Evolutionary conservation across 495 filamentous ascomycete species (phyloP).

Genomic region (Lasiosphaeria miniovina): DNA sequence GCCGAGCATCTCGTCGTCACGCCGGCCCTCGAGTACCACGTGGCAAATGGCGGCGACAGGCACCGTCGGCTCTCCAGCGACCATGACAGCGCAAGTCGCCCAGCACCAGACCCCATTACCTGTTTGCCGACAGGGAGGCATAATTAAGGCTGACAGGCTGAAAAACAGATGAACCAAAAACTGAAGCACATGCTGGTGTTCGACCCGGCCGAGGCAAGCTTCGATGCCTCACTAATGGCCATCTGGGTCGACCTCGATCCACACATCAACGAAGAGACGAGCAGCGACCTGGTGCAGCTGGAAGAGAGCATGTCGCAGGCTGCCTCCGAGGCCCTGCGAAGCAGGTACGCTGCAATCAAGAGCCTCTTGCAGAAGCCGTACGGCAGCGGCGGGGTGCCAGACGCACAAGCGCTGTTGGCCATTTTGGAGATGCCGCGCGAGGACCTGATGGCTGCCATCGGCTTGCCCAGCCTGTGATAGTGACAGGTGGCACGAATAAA

Average conservation of each 20-base stretch:
- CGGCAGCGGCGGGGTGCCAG: constrained; percentile 23
- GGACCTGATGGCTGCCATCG: constrained; percentile 27
- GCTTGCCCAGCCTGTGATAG: constrained; percentile 12
- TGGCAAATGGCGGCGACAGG: constrained; percentile 18
- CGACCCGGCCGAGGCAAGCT: constrained; percentile 20
- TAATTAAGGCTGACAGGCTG: background rate
- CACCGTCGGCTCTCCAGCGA: constrained; percentile 24
- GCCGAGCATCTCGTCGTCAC: constrained; percentile 30
- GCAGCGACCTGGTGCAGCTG: constrained; percentile 21
- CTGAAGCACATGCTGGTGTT: constrained; percentile 27
- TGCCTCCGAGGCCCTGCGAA: constrained; percentile 22
- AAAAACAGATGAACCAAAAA: constrained; percentile 27
- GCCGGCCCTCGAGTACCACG: constrained; percentile 25
- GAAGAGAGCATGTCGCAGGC: constrained; percentile 23
- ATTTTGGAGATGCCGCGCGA: constrained; percentile 26
- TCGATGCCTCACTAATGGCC: constrained; percentile 23
- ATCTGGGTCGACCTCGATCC: constrained; percentile 35
- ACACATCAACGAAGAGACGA: constrained; percentile 26
- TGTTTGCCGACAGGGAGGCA: background rate
- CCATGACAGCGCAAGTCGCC: constrained; percentile 21
- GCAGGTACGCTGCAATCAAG: constrained; percentile 28
- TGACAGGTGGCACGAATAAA: background rate
- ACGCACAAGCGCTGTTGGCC: constrained; percentile 19
- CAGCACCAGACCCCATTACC: background rate
- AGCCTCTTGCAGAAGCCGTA: constrained; percentile 30